A percentile compares a stretch with the other conserved stretches of the same genome.
Conservation (phyloP, 148 eudicot species). For the Hydrangea macrophylla region DNA sequence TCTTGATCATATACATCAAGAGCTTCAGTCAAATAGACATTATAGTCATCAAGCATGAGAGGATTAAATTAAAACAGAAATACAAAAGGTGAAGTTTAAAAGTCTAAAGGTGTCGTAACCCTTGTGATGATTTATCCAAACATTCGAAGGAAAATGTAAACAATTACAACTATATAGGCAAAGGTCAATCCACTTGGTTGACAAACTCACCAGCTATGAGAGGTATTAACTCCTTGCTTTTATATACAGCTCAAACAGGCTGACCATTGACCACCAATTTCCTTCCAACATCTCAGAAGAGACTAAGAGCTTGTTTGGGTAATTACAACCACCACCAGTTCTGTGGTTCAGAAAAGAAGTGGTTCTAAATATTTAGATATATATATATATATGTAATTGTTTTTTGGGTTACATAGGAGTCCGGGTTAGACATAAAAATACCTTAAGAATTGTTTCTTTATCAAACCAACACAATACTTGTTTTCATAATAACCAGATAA, state of each 20-base stretch:
- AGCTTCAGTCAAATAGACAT: conserved; percentile 20
- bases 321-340: too few relatives aligned
- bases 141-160: not conserved
- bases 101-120: conserved; percentile 9
- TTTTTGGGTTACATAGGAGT: too few relatives aligned
- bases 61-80: not conserved
- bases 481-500: too few relatives aligned
- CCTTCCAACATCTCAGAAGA: not conserved
- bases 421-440: too few relatives aligned
- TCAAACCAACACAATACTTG: too few relatives aligned
- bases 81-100: not conserved
- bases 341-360: too few relatives aligned
- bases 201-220: conserved; percentile 7
- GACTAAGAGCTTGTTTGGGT: too few relatives aligned
- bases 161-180: not conserved
- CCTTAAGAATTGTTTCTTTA: too few relatives aligned
- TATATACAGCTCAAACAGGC: conserved; percentile 13
- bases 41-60: conserved; percentile 8
- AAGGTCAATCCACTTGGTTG: conserved; percentile 20
- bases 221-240: not conserved
- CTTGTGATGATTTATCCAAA: conserved; percentile 6
- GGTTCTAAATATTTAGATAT: too few relatives aligned
- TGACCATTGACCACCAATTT: not conserved
- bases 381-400: too few relatives aligned
- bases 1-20: not conserved